Evolutionary conservation across 768 basidiomycete genomes (phyloP).

Genomic region (Agrocybe praecox): DNA sequence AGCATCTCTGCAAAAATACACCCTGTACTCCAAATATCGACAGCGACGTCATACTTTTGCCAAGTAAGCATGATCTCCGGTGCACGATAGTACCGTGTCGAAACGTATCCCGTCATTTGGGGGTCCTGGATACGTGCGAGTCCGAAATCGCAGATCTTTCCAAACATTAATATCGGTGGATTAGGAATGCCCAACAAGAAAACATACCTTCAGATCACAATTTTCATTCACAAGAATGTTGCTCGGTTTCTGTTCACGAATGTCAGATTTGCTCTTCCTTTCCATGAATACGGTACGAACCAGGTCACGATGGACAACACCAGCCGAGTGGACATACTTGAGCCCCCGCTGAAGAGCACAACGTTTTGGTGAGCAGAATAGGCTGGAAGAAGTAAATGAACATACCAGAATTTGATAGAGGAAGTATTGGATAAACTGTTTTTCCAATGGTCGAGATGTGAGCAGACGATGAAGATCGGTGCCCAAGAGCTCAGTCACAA

Average conservation of each 20-base stretch:
- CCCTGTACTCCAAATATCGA: conserved; percentile 99
- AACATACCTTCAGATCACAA: conserved; percentile 89
- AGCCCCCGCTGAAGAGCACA: conserved; percentile 77
- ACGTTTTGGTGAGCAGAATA: conserved; percentile 4
- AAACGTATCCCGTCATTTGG: conserved; percentile 99
- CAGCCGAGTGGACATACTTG: conserved; percentile 99
- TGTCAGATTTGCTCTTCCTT: conserved; percentile 2
- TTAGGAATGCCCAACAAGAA: not conserved
- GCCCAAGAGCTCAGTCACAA: conserved; percentile 97
- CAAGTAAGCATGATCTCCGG: conserved; percentile 99
- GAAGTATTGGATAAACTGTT: conserved; percentile 99
- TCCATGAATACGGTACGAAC: conserved; percentile 42
- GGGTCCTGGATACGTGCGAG: conserved; percentile 98
- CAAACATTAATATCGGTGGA: conserved; percentile 9
- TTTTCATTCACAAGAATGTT: conserved; percentile 99
- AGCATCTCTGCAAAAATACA: conserved; percentile 99
- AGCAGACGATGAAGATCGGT: conserved; percentile 97
- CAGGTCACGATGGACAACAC: conserved; percentile 97
- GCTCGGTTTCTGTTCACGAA: conserved; percentile 80
- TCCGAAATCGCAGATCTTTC: conserved; percentile 97
- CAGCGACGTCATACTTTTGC: conserved; percentile 99
- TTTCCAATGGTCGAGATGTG: conserved; percentile 95
- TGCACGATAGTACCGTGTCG: conserved; percentile 97
- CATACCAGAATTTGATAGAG: conserved; percentile 95
- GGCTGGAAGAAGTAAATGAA: not conserved